Evolutionary conservation across 768 basidiomycete genomes (phyloP).

Genomic region (Chalciporus piperatus): DNA sequence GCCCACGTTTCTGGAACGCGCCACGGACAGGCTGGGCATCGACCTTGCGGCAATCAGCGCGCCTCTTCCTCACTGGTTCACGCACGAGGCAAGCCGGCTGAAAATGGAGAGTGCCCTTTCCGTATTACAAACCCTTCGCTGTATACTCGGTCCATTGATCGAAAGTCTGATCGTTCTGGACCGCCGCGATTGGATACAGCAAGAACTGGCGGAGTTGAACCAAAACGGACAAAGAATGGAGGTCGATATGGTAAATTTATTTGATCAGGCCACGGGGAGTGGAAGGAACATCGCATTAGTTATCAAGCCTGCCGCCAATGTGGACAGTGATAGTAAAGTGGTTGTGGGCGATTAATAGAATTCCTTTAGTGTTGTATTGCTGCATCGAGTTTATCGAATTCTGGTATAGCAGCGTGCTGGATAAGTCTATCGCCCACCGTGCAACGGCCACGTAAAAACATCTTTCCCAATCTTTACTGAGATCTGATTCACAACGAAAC

Average conservation of each 20-base stretch:
- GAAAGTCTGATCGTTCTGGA: constrained; percentile 67
- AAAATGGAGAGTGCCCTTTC: constrained; percentile 45
- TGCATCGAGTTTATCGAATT: neutral
- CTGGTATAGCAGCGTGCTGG: constrained; percentile 5
- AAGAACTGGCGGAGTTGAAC: constrained; percentile 32
- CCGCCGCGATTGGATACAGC: constrained; percentile 54
- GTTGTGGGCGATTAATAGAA: neutral
- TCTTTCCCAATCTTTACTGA: constrained; percentile 72
- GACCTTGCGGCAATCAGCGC: constrained; percentile 8
- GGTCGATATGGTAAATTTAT: constrained; percentile 59
- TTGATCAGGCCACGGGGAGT: constrained; percentile 71
- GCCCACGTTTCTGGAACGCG: constrained; percentile 43
- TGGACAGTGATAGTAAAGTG: constrained; percentile 1
- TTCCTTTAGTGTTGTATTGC: neutral
- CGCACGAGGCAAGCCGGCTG: constrained; percentile 19
- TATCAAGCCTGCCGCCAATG: constrained; percentile 34
- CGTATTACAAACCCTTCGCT: constrained; percentile 63
- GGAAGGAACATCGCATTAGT: constrained; percentile 69
- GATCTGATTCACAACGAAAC: constrained; percentile 54
- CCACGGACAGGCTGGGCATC: constrained; percentile 28
- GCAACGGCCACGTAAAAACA: constrained; percentile 44
- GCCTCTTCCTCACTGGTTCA: constrained; percentile 21
- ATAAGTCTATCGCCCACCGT: constrained; percentile 13
- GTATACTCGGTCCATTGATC: constrained; percentile 64
- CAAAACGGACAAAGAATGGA: constrained; percentile 25